phyloP scores from a whole-genome alignment of 225 moss, liverwort and hornwort genomes.

The Pseudoscleropodium purum region DNA sequence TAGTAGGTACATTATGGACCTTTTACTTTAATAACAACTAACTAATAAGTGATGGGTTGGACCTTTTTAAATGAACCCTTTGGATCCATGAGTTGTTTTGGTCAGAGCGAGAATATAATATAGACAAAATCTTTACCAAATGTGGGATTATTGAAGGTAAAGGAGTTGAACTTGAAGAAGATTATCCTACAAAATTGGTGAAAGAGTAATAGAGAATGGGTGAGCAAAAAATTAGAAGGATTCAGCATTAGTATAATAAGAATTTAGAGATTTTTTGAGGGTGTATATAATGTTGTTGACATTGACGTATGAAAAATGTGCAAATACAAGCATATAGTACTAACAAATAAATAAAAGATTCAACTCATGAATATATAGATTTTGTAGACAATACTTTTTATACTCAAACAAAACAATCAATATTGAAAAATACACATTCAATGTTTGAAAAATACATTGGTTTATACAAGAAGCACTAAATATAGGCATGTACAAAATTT shows the following conservation, averaged over 20 bases:
- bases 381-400: background rate
- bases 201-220: background rate
- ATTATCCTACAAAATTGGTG: background rate
- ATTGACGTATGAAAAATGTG: background rate
- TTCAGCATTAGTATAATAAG: fast-evolving
- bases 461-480: fast-evolving
- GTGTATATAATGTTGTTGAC: background rate
- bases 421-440: background rate
- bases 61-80: fast-evolving
- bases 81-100: fast-evolving
- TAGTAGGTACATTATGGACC: fast-evolving
- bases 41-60: background rate
- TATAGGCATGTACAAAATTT: background rate
- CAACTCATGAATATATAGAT: background rate
- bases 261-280: background rate
- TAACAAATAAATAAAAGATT: background rate
- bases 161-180: background rate
- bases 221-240: background rate
- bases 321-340: fast-evolving
- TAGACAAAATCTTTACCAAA: background rate
- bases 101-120: fast-evolving
- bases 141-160: fast-evolving
- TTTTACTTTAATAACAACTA: background rate
- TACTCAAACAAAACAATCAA: background rate
- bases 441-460: background rate